Percentiles rank a stretch among this genome's conserved stretches.
Evolutionary conservation across 352 stramenopile genomes (phyloP).

Genomic region (Globisporangium nodosum): DNA sequence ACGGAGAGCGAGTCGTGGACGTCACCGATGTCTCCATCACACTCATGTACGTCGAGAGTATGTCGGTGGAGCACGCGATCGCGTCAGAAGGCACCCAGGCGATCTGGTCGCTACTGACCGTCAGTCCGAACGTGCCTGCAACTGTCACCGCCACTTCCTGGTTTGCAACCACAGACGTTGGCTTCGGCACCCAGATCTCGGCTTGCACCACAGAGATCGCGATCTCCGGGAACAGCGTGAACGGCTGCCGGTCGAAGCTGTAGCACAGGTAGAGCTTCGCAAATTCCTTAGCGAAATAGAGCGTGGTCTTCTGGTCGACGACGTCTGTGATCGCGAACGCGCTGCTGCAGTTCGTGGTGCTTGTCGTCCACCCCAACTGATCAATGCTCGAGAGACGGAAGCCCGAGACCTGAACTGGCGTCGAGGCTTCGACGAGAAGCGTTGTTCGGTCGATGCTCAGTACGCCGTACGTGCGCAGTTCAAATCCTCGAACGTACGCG

Average conservation of each 20-base stretch:
- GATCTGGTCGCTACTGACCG: conserved; percentile 44
- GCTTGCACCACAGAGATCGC: conserved; percentile 28
- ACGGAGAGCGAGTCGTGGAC: conserved; percentile 21
- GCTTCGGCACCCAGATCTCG: conserved; percentile 47
- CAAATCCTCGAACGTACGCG: conserved; percentile 35
- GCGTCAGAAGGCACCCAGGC: conserved; percentile 54
- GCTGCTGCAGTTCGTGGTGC: conserved; percentile 26
- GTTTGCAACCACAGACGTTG: conserved; percentile 46
- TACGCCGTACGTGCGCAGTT: conserved; percentile 43
- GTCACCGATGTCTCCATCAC: conserved; percentile 39
- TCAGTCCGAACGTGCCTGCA: conserved; percentile 56
- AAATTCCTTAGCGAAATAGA: conserved; percentile 31
- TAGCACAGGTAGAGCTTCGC: conserved; percentile 47
- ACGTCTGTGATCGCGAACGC: conserved; percentile 29
- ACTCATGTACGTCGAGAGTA: conserved; percentile 20
- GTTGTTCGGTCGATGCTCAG: conserved; percentile 31
- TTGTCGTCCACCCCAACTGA: conserved; percentile 46
- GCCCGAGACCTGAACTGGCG: conserved; percentile 33
- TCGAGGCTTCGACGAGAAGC: conserved; percentile 39
- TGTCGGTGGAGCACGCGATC: conserved; percentile 26
- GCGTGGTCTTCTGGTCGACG: conserved; percentile 17
- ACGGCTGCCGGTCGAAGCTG: conserved; percentile 56
- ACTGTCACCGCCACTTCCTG: conserved; percentile 29
- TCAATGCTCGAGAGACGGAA: conserved; percentile 47
- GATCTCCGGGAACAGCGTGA: conserved; percentile 36